These are phyloP conservation scores for Xylariaceae sp. DNA, from an alignment of 2,329 filamentous ascomycete species.

Conservation along the genomic window DNA sequence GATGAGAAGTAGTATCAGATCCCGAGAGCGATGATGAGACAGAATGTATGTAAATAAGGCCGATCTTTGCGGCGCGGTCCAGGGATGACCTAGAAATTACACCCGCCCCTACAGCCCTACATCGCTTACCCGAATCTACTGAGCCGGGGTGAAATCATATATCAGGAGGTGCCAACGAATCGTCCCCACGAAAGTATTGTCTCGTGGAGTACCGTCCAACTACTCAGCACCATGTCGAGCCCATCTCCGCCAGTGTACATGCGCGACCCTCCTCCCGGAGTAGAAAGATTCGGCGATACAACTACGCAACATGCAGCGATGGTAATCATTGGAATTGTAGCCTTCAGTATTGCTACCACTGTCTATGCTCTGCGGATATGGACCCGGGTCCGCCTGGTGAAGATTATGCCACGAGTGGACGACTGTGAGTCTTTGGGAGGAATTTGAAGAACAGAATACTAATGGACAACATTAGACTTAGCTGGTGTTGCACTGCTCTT, in stretches of 20 bases:
- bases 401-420: neutral
- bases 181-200: neutral
- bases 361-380: neutral
- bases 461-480: neutral
- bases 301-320: neutral
- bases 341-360: neutral
- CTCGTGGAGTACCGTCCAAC: neutral
- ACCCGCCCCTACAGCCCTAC: too few relatives aligned
- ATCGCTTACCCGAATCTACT: too few relatives aligned
- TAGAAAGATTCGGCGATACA: neutral
- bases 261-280: slow-evolving; percentile 3
- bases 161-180: neutral
- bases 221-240: neutral
- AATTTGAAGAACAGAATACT: neutral
- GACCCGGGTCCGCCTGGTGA: neutral
- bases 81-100: too few relatives aligned
- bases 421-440: neutral
- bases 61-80: too few relatives aligned
- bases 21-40: too few relatives aligned
- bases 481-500: neutral
- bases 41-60: too few relatives aligned
- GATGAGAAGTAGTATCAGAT: too few relatives aligned
- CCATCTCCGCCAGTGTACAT: neutral
- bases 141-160: too few relatives aligned
- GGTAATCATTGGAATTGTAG: neutral